Evolutionary conservation across 495 filamentous ascomycete genomes (phyloP), one percentile per base, ranked within the genome.

Genomic region (Rusavskia elegans): DNA sequence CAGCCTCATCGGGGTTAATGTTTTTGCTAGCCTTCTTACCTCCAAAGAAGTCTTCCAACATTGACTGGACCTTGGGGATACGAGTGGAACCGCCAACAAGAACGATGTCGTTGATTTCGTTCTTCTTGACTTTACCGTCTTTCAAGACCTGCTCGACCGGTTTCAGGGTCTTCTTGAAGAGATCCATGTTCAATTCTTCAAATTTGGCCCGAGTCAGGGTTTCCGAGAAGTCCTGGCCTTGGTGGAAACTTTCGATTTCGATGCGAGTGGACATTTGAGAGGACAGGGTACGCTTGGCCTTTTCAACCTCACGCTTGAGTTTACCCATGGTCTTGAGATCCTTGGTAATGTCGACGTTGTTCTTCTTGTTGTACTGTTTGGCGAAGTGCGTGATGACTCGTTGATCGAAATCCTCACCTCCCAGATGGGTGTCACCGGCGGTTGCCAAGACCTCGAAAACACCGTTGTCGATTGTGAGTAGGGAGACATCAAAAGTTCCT

Each of bases 391-490:
- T 87, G 77, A 99, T 93, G 69, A 96, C 80, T 68, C 90, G 84
- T 76, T 97, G 87, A 69, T 99, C 92, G 69, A 99, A 97, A 75
- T 99, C 93, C 71, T 97, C 93, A 81, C 93, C 93, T 80, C 93
- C 93, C 61, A 99, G 81, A 73, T 97, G 93, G 59, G 93, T 97
- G 67, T 99, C 93, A 85, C 93, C 93, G 68, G 92, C 92, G 61
- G 93, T 99, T 69, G 93, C 83, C 70, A 88, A 73, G 58, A 99
- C 93, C 75, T 99, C 93, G 68, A 99, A 99, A 59, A 95, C 88
- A 67, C 93, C 93, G 63, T 90, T 74, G 63, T 99, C 93, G 57
- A 97, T 93, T 38, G 89, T 94, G 39, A 99, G 78, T 59, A 99
- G 87, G 50, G 90, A 96, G 48, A 99, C 92, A 92, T 99, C 92